Conservation (phyloP, 805 yeast genomes). For the Wickerhamomyces subpelliculosus region DNA sequence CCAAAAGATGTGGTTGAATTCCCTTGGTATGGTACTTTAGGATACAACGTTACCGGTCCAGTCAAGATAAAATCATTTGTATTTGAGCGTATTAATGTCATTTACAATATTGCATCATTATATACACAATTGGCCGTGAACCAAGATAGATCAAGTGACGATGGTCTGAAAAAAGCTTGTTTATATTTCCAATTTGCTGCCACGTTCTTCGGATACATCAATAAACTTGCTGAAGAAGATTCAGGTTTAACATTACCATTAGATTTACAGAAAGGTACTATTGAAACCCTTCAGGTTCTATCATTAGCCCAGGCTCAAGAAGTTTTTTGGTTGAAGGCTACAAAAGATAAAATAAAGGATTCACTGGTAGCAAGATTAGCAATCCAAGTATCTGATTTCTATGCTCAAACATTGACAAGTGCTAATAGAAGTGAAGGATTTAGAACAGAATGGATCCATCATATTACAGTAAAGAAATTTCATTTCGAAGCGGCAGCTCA, state of each 20-base stretch:
- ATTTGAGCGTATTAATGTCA: conserved; percentile 55
- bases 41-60: conserved; percentile 45
- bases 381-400: conserved; percentile 51
- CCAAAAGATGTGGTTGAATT: conserved; percentile 56
- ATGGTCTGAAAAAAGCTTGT: conserved; percentile 57
- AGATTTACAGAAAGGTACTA: conserved; percentile 45
- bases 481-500: conserved; percentile 72
- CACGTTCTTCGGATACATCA: conserved; percentile 46
- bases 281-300: conserved; percentile 42
- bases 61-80: conserved; percentile 38
- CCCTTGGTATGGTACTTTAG: conserved; percentile 69
- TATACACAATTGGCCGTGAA: conserved; percentile 50
- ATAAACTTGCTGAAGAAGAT: conserved; percentile 12
- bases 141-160: conserved; percentile 36
- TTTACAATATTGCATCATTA: conserved; percentile 63
- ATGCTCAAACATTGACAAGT: conserved; percentile 36
- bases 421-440: conserved; percentile 42
- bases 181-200: conserved; percentile 64
- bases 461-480: conserved; percentile 45
- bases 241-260: conserved; percentile 24
- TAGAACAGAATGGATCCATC: conserved; percentile 60
- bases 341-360: conserved; percentile 42
- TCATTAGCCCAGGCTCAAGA: conserved; percentile 87
- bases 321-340: conserved; percentile 72
- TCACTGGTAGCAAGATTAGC: conserved; percentile 60